These are phyloP conservation scores for Rosa lucieae DNA, from an alignment of 306 rosid genomes.

Conservation along the genomic window DNA sequence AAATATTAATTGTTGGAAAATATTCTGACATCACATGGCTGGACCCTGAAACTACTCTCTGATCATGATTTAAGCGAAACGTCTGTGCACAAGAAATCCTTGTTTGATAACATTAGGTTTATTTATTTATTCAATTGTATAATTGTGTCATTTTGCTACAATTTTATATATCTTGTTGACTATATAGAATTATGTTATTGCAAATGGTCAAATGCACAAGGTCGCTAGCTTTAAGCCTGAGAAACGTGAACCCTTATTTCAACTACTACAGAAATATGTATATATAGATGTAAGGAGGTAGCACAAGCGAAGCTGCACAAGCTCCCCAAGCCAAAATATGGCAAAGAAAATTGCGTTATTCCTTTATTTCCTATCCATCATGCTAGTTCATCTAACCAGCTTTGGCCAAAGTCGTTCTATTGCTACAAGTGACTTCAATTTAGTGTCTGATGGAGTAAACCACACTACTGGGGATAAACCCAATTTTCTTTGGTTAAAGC, in stretches of 20 bases:
- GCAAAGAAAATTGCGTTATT: neutral
- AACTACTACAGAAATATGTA: neutral
- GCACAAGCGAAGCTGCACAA: neutral
- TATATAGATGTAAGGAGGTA: neutral
- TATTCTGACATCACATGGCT: neutral
- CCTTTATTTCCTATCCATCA: neutral
- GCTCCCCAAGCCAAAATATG: neutral
- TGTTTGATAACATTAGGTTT: neutral
- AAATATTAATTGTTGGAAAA: neutral
- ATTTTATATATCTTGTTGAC: neutral
- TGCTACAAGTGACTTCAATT: neutral
- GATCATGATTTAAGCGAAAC: neutral
- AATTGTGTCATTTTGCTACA: neutral
- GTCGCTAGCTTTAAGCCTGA: neutral
- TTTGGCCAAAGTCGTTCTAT: slow-evolving; percentile 6
- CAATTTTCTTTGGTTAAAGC: neutral
- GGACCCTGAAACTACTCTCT: neutral
- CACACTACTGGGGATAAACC: neutral
- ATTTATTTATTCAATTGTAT: neutral
- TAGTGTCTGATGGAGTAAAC: slow-evolving; percentile 3
- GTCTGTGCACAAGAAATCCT: neutral
- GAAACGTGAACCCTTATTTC: slow-evolving; percentile 5
- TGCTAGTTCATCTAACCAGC: slow-evolving; percentile 1
- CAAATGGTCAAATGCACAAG: neutral
- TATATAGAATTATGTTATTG: neutral